Evolutionary conservation across 75 land plant genomes (phyloP).

Genomic region (Sequoia sempervirens): DNA sequence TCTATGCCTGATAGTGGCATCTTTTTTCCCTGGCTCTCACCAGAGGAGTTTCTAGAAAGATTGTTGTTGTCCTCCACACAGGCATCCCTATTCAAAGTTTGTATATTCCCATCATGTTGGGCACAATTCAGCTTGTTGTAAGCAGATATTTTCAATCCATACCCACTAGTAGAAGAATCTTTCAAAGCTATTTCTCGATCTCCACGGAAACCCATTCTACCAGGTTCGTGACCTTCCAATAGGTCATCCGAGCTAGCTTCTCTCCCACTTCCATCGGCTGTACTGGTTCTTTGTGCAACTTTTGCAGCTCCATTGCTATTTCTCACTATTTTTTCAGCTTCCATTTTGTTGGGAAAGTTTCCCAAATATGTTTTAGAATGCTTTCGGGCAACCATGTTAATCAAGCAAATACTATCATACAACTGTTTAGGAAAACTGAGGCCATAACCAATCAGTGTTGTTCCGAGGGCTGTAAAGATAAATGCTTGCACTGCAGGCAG

Average conservation of each 20-base stretch:
- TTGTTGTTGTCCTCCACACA: not conserved
- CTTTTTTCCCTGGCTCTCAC: not conserved
- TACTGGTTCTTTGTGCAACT: not conserved
- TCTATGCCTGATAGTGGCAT: not conserved
- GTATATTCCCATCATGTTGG: not conserved
- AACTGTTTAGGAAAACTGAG: constrained; percentile 19
- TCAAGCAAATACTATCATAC: constrained; percentile 41
- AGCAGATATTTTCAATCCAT: not conserved
- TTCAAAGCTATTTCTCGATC: no score
- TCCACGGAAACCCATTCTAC: no score
- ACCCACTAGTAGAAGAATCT: not conserved
- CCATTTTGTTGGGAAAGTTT: not conserved
- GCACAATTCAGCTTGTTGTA: not conserved
- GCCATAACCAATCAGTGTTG: constrained; percentile 64
- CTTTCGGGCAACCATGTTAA: not conserved
- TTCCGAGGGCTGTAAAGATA: constrained; percentile 61
- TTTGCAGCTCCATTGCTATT: no score
- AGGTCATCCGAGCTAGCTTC: no score
- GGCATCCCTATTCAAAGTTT: not conserved
- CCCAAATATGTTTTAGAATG: not conserved
- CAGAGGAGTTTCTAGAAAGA: not conserved
- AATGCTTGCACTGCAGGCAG: constrained; percentile 64
- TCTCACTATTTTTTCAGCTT: no score
- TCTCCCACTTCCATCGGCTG: not conserved
- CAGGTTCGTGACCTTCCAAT: no score